Evolutionary conservation across 352 stramenopile genomes (phyloP), one percentile per base, ranked within the genome.

Genomic region (Phytophthora podocarpi): DNA sequence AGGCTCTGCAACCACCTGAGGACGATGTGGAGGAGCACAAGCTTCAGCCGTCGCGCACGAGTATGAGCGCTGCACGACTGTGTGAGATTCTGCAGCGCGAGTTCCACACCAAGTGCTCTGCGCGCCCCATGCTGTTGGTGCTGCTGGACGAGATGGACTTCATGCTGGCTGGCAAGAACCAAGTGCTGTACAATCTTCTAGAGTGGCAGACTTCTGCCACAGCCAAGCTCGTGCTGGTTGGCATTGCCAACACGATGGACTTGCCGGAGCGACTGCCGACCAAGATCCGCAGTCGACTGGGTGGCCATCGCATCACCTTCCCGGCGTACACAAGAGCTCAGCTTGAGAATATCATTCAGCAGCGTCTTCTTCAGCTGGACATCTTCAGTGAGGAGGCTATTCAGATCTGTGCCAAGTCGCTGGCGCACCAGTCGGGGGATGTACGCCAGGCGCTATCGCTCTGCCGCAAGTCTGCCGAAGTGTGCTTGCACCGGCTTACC

Each of bases 181-280:
- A 80, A 32, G 82, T 92, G 48, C 66, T 92, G 49, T 92, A 92
- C 77, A 92, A 92, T 56, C 55, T 92, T 26, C 67, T 92, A 20
- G 83, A 92, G 59, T 92, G 83, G 83, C 80, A 89, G 37, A 74
- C 74, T 2, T 67, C 76, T 23, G 41, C 66, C 13, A 72, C 72
- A 3, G 80, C 83, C 31, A 90, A 90, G 42, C 78, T 92, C 36
- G 64, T 90, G 27, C 55, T 92, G 32, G 60, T 92, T 8, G 83
- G 83, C 49, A 92, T 92, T 52, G 83, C 80, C 46, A 92, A 92
- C 67, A 90, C 80, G 3, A 92, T 92, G 82, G 83, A 92, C 48
- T 41, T 92, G 37, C 83, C 83, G 9, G 83, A 92, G 56, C 78
- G 83, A 15, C 60, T 92, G 37, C 73, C 79, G 32, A 76, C 77